Evolutionary conservation across 306 rosid genomes (phyloP).

Genomic region (Abrus precatorius): DNA sequence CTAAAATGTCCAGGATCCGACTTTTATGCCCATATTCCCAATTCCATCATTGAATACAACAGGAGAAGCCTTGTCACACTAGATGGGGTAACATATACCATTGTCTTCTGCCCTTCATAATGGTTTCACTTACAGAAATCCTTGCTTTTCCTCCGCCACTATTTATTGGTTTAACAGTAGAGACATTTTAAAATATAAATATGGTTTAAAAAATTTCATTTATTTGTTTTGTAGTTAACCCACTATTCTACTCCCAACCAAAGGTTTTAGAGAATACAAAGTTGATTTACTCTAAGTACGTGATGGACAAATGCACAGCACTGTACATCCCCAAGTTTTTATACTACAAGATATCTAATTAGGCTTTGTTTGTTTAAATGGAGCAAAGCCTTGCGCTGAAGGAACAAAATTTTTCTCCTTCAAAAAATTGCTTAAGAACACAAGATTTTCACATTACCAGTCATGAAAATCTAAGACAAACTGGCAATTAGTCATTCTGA

Average conservation of each 20-base stretch:
- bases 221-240: background rate
- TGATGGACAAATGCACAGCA: background rate
- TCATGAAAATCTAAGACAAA: background rate
- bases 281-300: background rate
- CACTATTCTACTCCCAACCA: conserved; percentile 3
- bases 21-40: background rate
- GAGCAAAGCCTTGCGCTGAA: background rate
- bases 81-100: background rate
- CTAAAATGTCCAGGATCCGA: background rate
- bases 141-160: background rate
- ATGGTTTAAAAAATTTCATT: background rate
- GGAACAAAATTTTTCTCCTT: background rate
- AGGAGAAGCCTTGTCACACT: background rate
- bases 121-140: conserved; percentile 4
- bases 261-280: conserved; percentile 16
- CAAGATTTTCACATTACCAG: background rate
- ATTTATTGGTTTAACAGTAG: background rate
- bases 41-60: conserved; percentile 7
- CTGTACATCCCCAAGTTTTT: background rate
- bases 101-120: background rate
- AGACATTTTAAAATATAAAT: conserved; percentile 6
- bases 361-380: background rate
- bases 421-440: background rate
- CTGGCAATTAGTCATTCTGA: background rate
- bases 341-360: conserved; percentile 3